Evolutionary conservation across 2,329 filamentous ascomycete species (phyloP).

Genomic region (Pestalotiopsis sp.): DNA sequence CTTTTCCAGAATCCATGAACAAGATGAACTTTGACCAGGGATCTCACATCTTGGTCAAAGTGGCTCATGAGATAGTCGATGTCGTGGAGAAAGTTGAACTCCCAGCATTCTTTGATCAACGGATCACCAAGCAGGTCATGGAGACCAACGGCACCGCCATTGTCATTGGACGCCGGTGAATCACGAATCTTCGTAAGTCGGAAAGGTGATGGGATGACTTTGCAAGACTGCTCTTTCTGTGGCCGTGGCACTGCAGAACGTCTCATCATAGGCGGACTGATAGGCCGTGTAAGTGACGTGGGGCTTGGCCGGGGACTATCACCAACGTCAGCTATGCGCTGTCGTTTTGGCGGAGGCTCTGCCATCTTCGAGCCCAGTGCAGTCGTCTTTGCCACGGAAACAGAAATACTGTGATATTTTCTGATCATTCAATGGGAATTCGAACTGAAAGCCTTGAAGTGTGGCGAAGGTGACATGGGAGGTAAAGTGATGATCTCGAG

Average conservation of each 20-base stretch:
- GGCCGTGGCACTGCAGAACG: constrained; percentile 10
- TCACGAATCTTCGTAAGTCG: constrained; percentile 72
- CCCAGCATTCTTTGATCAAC: constrained; percentile 72
- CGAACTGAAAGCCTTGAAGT: too few relatives aligned
- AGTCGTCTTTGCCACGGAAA: background rate
- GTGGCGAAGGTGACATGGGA: too few relatives aligned
- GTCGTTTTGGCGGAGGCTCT: constrained; percentile 29
- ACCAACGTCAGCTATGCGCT: constrained; percentile 21
- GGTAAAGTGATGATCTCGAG: too few relatives aligned
- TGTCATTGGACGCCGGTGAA: constrained; percentile 60
- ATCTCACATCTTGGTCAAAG: constrained; percentile 54
- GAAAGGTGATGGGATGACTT: constrained; percentile 63
- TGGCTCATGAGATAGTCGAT: constrained; percentile 57
- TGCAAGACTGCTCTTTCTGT: constrained; percentile 9
- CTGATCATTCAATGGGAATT: too few relatives aligned
- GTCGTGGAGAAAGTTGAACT: constrained; percentile 71
- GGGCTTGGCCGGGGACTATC: constrained; percentile 20
- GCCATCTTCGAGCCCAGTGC: constrained; percentile 20
- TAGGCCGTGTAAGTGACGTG: constrained; percentile 38
- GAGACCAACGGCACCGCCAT: constrained; percentile 63
- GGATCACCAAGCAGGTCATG: constrained; percentile 74
- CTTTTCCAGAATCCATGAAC: constrained; percentile 69
- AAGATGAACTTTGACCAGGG: constrained; percentile 55
- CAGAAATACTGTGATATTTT: too few relatives aligned
- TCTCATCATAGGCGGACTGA: constrained; percentile 48